Evolutionary conservation across 805 yeast species (phyloP), one percentile per base, ranked within the genome.

Genomic region (Ogataea corticis): DNA sequence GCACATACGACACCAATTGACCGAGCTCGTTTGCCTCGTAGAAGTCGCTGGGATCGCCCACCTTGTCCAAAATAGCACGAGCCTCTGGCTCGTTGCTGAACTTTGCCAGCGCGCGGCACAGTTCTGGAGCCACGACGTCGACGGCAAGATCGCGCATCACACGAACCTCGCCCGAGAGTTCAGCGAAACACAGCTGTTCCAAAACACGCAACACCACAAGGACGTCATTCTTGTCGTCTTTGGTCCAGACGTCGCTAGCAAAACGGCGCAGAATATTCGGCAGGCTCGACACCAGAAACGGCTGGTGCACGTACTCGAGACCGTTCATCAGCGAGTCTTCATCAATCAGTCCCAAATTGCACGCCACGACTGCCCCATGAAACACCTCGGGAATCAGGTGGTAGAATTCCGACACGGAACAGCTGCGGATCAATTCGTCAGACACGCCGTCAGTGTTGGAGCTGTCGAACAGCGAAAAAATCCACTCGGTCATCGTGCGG

Each of bases 251-350:
- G 30, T 42, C 39, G 21, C 47, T 46, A 9, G 55, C 45, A 18
- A 62, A 16, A n/a, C 43, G 50, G 30, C 52, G 51, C 17, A 61
- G 36, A 2, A 82, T 75, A n/a, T 79, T 77, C 5, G 78, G 66
- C 28, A 82, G 58, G 11, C 83, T 76, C 7, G 77, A 70, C 1
- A 86, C 70, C 52, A 92, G 70, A 51, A 87, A 86, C 2, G 88
- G 85, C 57, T 91, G 96, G 36, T 86, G 71, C 54, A 92, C 85
- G 57, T 91, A 89, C 57, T 91, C 97, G 29, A 92, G 70, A 0
- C 97, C 97, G 45, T 86, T 87, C 38, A 73, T 75, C 33, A 89
- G 69, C 4, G 80, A 75, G 3, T 82, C 83, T 9, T 75, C 61
- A 51, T 81, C 84, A 3, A 87, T 71, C 12, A 79, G 65, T 1